Conservation (phyloP, 1,139 yeast species). For the Fermentozyma sake region DNA sequence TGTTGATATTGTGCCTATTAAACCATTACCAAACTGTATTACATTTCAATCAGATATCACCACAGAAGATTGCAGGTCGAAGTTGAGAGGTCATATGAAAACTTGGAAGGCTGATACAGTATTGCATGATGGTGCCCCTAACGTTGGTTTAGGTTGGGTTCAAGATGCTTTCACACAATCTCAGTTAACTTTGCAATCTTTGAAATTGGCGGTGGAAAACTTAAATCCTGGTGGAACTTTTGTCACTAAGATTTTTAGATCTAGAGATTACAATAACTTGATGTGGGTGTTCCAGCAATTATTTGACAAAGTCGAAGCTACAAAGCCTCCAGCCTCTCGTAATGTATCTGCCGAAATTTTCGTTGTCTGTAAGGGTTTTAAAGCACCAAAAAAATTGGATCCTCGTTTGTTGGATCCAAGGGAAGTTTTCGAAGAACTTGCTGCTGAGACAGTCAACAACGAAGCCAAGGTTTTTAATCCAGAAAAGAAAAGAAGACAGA, state of each 20-base stretch:
- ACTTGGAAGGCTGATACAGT: constrained; percentile 99
- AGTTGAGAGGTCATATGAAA: constrained; percentile 90
- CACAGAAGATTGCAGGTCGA: constrained; percentile 95
- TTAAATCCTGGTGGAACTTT: constrained; percentile 92
- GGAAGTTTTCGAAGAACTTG: constrained; percentile 90
- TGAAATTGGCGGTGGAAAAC: constrained; percentile 93
- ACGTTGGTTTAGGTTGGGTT: constrained; percentile 98
- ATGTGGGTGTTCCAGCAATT: constrained; percentile 97
- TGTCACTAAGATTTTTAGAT: constrained; percentile 93
- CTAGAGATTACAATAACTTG: constrained; percentile 93
- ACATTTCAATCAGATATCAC: constrained; percentile 96
- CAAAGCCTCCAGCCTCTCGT: constrained; percentile 98
- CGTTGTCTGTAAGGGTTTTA: constrained; percentile 92
- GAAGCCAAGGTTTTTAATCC: constrained; percentile 94
- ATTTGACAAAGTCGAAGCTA: constrained; percentile 94
- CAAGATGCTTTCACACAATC: constrained; percentile 99
- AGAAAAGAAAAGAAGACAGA: constrained; percentile 80
- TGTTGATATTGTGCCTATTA: constrained; percentile 96
- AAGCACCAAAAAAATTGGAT: constrained; percentile 93
- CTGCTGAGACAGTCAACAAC: constrained; percentile 71
- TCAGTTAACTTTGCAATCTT: constrained; percentile 87
- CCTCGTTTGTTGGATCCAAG: constrained; percentile 88
- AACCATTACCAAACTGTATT: constrained; percentile 87
- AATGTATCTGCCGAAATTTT: constrained; percentile 98
- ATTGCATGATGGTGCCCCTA: constrained; percentile 99